These are phyloP conservation scores for Fusarium domesticum DNA, from an alignment of 2,329 filamentous ascomycete species.

Conservation along the genomic window DNA sequence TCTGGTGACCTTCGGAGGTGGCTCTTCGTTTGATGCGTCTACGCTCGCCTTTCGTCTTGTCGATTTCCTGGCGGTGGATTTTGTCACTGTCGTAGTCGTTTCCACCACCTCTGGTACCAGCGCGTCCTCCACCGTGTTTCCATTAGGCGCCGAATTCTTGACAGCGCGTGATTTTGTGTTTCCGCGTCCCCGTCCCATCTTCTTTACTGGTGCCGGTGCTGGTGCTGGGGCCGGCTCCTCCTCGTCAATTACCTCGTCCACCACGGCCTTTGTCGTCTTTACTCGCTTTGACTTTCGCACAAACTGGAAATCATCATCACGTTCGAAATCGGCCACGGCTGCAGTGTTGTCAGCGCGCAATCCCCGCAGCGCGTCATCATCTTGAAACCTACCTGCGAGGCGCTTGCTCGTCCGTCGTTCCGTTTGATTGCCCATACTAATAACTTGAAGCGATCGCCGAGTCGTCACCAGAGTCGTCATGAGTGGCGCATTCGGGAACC, in stretches of 20 bases:
- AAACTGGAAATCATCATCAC: conserved; percentile 75
- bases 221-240: conserved; percentile 39
- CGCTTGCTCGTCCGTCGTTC: conserved; percentile 63
- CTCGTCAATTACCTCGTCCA: neutral
- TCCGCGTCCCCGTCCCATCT: conserved; percentile 34
- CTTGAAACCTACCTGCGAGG: conserved; percentile 53
- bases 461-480: conserved; percentile 68
- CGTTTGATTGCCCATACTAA: conserved; percentile 67
- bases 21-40: conserved; percentile 39
- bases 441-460: conserved; percentile 61
- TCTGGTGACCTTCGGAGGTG: conserved; percentile 39
- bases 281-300: conserved; percentile 64
- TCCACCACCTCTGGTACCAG: conserved; percentile 10
- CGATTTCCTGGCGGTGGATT: conserved; percentile 28
- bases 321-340: conserved; percentile 56
- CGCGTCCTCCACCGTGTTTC: conserved; percentile 22
- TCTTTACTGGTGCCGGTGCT: conserved; percentile 44
- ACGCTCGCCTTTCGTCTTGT: conserved; percentile 41
- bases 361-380: conserved; percentile 8
- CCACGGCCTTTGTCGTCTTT: conserved; percentile 51
- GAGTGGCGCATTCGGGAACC: conserved; percentile 47
- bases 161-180: conserved; percentile 34
- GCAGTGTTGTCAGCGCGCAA: conserved; percentile 17
- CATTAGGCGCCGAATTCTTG: conserved; percentile 32
- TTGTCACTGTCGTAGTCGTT: conserved; percentile 15